These are phyloP conservation scores for Vigna hirtella DNA, from an alignment of 306 rosid genomes.

Conservation along the genomic window DNA sequence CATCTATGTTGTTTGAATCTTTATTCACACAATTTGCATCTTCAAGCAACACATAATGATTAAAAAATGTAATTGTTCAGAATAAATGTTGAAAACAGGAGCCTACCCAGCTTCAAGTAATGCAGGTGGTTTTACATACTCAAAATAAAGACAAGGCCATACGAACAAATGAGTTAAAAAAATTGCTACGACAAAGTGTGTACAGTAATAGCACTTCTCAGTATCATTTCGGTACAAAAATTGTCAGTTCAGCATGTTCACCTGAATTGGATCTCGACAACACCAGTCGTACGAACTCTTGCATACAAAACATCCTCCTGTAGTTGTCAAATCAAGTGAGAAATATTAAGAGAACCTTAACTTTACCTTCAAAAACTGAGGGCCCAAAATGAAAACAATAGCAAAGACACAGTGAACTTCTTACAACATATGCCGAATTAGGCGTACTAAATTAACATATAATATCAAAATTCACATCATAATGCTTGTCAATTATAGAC, in stretches of 20 bases:
- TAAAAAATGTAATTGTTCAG: background rate
- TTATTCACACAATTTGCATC: background rate
- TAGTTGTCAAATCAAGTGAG: constrained; percentile 39
- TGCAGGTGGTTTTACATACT: background rate
- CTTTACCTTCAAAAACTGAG: constrained; percentile 20
- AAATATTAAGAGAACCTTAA: constrained; percentile 30
- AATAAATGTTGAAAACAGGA: background rate
- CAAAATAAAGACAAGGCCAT: background rate
- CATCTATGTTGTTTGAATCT: too few relatives aligned
- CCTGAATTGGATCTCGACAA: constrained; percentile 99
- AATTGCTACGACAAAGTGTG: constrained; percentile 1
- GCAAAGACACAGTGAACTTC: background rate
- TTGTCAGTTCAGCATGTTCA: constrained; percentile 44
- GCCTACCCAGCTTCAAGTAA: background rate
- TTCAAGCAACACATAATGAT: background rate
- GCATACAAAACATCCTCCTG: constrained; percentile 98
- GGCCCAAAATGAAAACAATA: constrained; percentile 10
- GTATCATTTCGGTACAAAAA: constrained; percentile 16
- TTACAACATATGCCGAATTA: background rate
- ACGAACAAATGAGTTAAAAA: background rate
- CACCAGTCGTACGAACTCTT: constrained; percentile 98
- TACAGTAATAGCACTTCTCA: constrained; percentile 12
- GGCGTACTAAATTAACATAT: background rate
- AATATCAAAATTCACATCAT: background rate
- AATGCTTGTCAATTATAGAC: background rate